Evolutionary conservation across 2,329 filamentous ascomycete genomes (phyloP).

Genomic region (Rosellinia necatrix): DNA sequence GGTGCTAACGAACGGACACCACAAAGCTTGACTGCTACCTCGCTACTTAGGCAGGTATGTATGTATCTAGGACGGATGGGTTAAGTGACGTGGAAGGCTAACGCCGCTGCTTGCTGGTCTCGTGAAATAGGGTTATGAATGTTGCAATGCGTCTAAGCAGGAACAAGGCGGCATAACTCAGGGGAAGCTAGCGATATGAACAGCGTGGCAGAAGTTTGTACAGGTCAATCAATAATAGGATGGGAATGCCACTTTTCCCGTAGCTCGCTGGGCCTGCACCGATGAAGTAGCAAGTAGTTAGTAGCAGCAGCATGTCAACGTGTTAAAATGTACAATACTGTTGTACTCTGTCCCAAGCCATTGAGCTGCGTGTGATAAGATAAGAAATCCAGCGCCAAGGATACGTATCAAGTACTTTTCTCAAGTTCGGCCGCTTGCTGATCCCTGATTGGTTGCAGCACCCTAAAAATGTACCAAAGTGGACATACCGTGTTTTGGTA

Average conservation of each 20-base stretch:
- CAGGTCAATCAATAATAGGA: no score
- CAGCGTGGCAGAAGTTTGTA: constrained; percentile 20
- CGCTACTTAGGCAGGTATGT: neutral
- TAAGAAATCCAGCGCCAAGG: constrained; percentile 25
- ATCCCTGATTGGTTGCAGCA: constrained; percentile 26
- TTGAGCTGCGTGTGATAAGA: constrained; percentile 34
- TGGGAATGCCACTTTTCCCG: constrained; percentile 7
- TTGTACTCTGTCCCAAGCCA: constrained; percentile 11
- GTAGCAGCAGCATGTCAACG: constrained; percentile 36
- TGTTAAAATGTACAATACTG: constrained; percentile 34
- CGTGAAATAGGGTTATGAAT: neutral
- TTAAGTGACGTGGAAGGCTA: neutral
- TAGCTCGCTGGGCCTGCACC: no score
- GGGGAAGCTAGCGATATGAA: no score
- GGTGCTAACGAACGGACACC: constrained; percentile 35
- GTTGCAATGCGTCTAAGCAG: neutral
- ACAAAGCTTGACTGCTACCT: neutral
- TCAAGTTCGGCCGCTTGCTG: constrained; percentile 18
- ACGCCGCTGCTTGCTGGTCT: neutral
- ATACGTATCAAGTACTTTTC: no score
- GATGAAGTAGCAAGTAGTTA: no score
- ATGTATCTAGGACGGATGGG: neutral
- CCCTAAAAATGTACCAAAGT: constrained; percentile 3
- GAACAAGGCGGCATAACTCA: no score
- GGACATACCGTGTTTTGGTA: no score